phyloP scores from a whole-genome alignment of 192 early-diverging fungal species.

The Dispira simplex region DNA sequence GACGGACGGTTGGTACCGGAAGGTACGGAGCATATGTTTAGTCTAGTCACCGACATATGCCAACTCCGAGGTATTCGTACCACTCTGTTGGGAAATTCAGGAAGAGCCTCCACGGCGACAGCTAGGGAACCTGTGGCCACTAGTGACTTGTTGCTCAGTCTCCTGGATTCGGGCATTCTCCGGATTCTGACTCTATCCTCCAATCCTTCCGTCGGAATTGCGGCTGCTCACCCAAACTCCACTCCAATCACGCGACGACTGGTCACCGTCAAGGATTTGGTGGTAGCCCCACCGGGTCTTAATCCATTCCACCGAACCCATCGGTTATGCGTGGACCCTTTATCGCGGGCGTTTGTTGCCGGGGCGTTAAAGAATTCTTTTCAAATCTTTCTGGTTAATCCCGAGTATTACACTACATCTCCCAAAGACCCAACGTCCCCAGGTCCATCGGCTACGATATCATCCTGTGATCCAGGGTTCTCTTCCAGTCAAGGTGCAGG shows the following conservation, averaged over 20 bases:
- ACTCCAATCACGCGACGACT: background rate
- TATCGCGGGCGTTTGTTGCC: slow-evolving; percentile 4
- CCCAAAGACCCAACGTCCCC: background rate
- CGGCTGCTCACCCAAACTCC: background rate
- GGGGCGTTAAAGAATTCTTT: slow-evolving; percentile 9
- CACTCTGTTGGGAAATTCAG: too few relatives aligned
- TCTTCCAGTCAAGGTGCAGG: background rate
- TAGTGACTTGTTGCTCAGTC: background rate
- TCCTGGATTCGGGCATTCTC: background rate
- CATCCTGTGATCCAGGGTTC: background rate
- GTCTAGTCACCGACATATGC: too few relatives aligned
- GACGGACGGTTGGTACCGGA: too few relatives aligned
- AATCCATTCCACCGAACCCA: slow-evolving; percentile 8
- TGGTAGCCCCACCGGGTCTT: background rate
- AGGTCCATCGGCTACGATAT: background rate
- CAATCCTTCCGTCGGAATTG: background rate
- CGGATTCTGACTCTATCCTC: background rate
- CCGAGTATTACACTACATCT: background rate
- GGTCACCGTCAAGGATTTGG: background rate
- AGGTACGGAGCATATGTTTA: too few relatives aligned
- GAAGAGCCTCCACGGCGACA: too few relatives aligned
- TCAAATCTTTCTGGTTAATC: slow-evolving; percentile 2
- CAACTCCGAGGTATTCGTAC: too few relatives aligned
- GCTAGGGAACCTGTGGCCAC: too few relatives aligned
- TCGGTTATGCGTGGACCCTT: background rate